A percentile compares a stretch with the other conserved stretches of the same genome.
Evolutionary conservation across 2,329 filamentous ascomycete genomes (phyloP).

Genomic region (Fusarium papillatum): DNA sequence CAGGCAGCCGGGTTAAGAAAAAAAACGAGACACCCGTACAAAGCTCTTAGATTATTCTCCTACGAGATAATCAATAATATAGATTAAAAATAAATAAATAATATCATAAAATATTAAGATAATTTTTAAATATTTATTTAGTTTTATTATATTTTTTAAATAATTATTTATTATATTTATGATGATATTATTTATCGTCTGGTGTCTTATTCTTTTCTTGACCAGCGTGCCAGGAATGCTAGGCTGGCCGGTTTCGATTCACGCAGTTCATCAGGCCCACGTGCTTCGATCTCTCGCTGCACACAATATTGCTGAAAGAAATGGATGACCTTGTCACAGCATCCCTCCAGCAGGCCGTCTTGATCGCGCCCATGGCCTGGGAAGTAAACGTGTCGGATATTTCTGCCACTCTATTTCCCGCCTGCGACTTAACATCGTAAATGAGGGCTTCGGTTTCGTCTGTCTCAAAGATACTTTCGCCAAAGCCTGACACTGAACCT

Average conservation of each 20-base stretch:
- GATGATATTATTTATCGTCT: no score
- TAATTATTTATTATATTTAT: no score
- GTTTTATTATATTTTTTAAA: no score
- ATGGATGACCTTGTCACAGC: background rate
- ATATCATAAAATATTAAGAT: no score
- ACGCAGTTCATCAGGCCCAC: background rate
- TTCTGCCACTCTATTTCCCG: background rate
- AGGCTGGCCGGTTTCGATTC: background rate
- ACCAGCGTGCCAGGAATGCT: background rate
- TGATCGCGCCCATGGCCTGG: slow-evolving; percentile 11
- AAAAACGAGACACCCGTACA: no score
- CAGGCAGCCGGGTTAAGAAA: no score
- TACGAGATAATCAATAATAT: no score
- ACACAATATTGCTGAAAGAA: slow-evolving; percentile 1
- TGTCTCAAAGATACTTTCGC: slow-evolving; percentile 22
- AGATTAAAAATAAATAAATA: no score
- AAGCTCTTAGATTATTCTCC: no score
- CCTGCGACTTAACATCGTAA: slow-evolving; percentile 3
- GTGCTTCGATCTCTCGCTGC: background rate
- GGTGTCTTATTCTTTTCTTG: no score
- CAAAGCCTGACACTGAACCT: slow-evolving; percentile 25
- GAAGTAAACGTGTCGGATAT: background rate
- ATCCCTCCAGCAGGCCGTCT: slow-evolving; percentile 1
- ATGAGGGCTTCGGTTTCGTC: slow-evolving; percentile 13
- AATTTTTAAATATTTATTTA: no score